Base-by-base conservation (phyloP, 2,329 filamentous ascomycete genomes). In the Colletotrichum acutatum region DNA sequence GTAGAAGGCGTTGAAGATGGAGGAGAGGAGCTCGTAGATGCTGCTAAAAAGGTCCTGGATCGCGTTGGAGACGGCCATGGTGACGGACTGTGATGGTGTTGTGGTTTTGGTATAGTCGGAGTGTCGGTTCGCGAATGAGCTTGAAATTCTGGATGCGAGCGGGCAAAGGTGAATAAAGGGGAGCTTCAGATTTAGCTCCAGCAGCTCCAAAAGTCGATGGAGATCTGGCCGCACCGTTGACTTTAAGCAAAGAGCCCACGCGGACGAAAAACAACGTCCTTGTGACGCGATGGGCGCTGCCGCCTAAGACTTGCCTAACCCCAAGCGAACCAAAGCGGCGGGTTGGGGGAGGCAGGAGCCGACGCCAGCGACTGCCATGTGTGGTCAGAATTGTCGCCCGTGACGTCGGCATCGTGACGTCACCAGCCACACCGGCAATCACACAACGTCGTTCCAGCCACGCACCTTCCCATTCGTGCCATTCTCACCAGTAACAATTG, bases 11-110 rank as follows among this genome's bases (percentile, higher is more conserved):
- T 77, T 75, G 32, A 85, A 75, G 61, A 85, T 71, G 5, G 83
- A 84, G 42, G 80, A 76, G 52, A 84, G 71, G 34, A 86, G 82
- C 78, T 85, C 83, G 72, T 82, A 84, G 76, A 85, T 78, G 77
- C 82, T 84, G 75, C 80, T 82, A 77, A 84, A 77, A 61, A 85
- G 78, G 75, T 83, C 80, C 57, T 77, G 76, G 64, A 85, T 74
- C 34, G 83, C 84, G 57, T 77, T 75, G 26, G 79, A 78, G 77
- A 85, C 71, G 56, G 82, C 77, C 81, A 83, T 82, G 66, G 65
- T 80, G 74, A 59, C 22, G 42, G 12, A 32, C 49, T 57, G n/a
- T 4, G n/a, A 2, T 19, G 11, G 5, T n/a, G 14, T 30, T 24
- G 30, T 52, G 32, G 24, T 9, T 54, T 14, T 46, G 8, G 6